A percentile compares a stretch with the other conserved stretches of the same genome.
Conservation (phyloP, 2,329 filamentous ascomycete genomes). For the Trichoderma citrinoviride region DNA sequence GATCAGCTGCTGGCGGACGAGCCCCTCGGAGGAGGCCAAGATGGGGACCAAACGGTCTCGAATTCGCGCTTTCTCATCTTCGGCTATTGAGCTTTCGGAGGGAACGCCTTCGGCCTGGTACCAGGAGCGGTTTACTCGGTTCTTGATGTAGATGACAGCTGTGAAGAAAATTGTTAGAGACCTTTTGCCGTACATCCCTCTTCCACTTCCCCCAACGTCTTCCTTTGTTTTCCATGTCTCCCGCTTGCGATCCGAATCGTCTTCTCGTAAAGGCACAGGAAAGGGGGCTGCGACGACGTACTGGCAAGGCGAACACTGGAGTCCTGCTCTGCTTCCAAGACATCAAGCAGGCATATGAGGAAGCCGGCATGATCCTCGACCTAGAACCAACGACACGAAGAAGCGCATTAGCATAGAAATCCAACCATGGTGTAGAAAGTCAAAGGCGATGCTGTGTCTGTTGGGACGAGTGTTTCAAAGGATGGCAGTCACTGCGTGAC, state of each 20-base stretch:
- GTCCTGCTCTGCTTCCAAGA: constrained; percentile 86
- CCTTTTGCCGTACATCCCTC: too few relatives aligned
- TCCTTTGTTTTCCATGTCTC: neutral
- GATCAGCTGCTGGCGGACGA: constrained; percentile 87
- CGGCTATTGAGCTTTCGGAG: constrained; percentile 72
- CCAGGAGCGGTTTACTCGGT: constrained; percentile 93
- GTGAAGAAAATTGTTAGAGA: constrained; percentile 27
- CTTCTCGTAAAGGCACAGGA: neutral
- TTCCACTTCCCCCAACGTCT: neutral
- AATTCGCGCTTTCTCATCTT: constrained; percentile 85
- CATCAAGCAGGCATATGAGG: constrained; percentile 83
- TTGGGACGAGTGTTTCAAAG: neutral
- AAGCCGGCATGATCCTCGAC: constrained; percentile 90
- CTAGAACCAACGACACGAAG: constrained; percentile 45
- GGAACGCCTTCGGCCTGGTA: constrained; percentile 71
- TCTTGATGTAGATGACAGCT: constrained; percentile 98
- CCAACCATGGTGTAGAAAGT: neutral
- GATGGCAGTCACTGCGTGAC: neutral
- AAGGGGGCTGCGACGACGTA: constrained; percentile 49
- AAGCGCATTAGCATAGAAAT: constrained; percentile 23
- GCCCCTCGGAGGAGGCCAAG: constrained; percentile 74
- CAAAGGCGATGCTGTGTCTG: neutral
- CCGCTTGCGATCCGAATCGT: neutral
- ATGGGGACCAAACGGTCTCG: constrained; percentile 86
- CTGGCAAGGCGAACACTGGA: constrained; percentile 81